Evolutionary conservation across 306 rosid species (phyloP), one percentile per base, ranked within the genome.

Genomic region (Glycine tomentella): DNA sequence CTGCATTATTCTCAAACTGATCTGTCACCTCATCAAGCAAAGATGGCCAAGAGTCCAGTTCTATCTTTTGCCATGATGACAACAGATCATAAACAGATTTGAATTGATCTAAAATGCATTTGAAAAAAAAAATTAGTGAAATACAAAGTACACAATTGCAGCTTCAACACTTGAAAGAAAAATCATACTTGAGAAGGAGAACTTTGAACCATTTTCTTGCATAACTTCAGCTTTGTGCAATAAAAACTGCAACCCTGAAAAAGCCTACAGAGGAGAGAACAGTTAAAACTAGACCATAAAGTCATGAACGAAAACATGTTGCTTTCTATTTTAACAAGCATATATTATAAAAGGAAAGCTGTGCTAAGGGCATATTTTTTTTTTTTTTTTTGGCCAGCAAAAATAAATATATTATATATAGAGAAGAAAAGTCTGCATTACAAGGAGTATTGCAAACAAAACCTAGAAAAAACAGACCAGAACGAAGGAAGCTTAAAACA

Each of bases 191-290:
- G 90, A 79, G 65, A 89, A 55, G 45, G 87, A 53, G 69, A 90
- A 81, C 55, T 91, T 91, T 77, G 91, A 85, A 71, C 93, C 95
- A 79, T 79, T 84, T 89, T 90, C 98, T 80, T 89, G 91, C 80
- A 90, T 83, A 40, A 66, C 76, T 59, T 80, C 91, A 45, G 72
- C 86, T 82, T 82, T 89, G 86, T 86, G 90, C 46, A 91, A 74
- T 45, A 95, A 87, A 83, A 91, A 87, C 75, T 93, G 97, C 88
- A 95, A 83, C 82, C 97, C 97, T 58, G 95, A 90, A 76, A 95
- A 91, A n/a, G 87, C 92, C 98, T 94, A 61, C 77, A 86, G 66
- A 63, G 77, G 75, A 84, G 69, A 87, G 56, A 75, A 38, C 1
- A 36, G 16, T 31, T 72, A 17, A 71, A 40, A 76, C 5, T 9